phyloP scores from a whole-genome alignment of 345 rosid species.

The Sisymbrium altissimum region DNA sequence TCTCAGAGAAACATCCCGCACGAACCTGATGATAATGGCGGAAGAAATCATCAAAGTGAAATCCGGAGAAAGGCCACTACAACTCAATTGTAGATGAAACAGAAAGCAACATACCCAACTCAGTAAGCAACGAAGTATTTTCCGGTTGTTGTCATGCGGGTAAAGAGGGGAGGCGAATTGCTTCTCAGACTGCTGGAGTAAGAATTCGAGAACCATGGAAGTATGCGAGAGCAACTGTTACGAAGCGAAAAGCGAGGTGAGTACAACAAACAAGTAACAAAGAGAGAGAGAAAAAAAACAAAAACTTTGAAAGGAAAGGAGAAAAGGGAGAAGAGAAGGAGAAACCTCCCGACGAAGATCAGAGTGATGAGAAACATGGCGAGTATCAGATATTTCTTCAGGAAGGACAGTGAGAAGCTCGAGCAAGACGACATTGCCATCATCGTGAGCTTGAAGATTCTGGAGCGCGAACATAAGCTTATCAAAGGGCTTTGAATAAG shows the following conservation, averaged over 20 bases:
- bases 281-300: background rate
- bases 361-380: conserved; percentile 45
- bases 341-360: conserved; percentile 15
- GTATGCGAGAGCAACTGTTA: conserved; percentile 77
- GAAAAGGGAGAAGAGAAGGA: background rate
- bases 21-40: conserved; percentile 53
- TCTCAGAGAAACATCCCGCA: conserved; percentile 92
- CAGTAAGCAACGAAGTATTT: conserved; percentile 81
- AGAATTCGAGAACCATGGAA: conserved; percentile 79
- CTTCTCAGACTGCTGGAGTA: conserved; percentile 78
- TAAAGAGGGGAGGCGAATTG: conserved; percentile 32
- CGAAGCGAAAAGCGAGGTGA: background rate
- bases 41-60: conserved; percentile 8
- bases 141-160: conserved; percentile 60
- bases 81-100: background rate
- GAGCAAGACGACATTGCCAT: conserved; percentile 77
- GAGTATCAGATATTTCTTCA: conserved; percentile 80
- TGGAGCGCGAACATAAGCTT: conserved; percentile 77
- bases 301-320: background rate
- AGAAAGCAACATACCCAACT: conserved; percentile 79
- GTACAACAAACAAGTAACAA: background rate
- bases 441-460: conserved; percentile 70
- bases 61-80: background rate
- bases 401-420: conserved; percentile 95
- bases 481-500: conserved; percentile 79